These are phyloP conservation scores for Crotalaria pallida DNA, from an alignment of 306 rosid species.

Conservation along the genomic window DNA sequence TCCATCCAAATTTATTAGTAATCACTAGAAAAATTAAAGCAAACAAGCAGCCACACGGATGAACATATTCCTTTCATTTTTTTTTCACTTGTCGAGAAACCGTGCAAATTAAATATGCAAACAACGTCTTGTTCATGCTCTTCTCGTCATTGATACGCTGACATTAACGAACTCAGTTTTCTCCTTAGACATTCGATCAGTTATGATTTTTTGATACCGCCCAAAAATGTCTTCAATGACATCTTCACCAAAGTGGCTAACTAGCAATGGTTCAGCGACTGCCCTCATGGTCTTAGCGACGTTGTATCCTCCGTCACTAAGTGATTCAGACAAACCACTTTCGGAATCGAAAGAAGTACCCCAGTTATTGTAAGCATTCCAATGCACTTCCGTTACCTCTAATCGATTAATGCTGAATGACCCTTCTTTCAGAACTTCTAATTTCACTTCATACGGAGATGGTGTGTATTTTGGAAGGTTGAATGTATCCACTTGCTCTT, in stretches of 20 bases:
- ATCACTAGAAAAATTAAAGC: not conserved
- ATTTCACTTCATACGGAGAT: constrained; percentile 39
- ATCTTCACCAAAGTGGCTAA: constrained; percentile 36
- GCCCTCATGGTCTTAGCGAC: constrained; percentile 39
- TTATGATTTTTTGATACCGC: constrained; percentile 22
- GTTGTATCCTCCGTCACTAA: constrained; percentile 12
- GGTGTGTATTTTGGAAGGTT: constrained; percentile 57
- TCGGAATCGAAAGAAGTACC: not conserved
- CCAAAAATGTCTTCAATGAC: constrained; percentile 38
- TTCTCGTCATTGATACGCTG: constrained; percentile 22
- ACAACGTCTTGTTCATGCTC: not conserved
- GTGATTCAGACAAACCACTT: not conserved
- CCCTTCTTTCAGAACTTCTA: constrained; percentile 40
- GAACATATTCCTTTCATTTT: not conserved
- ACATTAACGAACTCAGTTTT: constrained; percentile 21
- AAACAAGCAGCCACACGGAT: not conserved
- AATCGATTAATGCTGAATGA: constrained; percentile 31
- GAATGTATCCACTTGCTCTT: constrained; percentile 41
- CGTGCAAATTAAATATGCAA: not conserved
- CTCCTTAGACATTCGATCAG: constrained; percentile 35
- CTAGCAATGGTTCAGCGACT: constrained; percentile 41
- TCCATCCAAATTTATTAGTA: not conserved
- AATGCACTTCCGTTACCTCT: constrained; percentile 25
- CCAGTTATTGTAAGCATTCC: constrained; percentile 28
- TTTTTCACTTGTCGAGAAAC: too few relatives aligned